Evolutionary conservation across 2,329 filamentous ascomycete genomes (phyloP), one percentile per base, ranked within the genome.

Genomic region (Botrytis paeoniae): DNA sequence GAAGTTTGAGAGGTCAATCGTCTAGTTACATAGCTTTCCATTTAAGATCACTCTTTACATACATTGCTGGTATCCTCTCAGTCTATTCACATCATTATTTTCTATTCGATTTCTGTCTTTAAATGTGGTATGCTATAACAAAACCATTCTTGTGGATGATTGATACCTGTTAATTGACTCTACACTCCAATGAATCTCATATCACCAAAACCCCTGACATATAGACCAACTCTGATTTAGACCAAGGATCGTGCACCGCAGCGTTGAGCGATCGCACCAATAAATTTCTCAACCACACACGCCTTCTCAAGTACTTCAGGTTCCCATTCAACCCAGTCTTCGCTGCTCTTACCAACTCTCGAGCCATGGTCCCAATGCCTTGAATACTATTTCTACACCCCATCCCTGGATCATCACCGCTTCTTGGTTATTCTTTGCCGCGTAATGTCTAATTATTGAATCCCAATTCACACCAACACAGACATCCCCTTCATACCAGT

Each of bases 1-100:
- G 60, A 74, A 76, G 60, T 80, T 72, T 72, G 35, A 77, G 45
- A 79, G 78, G 77, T 80, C 77, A 70, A 76, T 79, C 74, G 79
- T 77, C 41, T 80, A 74, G 78, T 73, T 75, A 65, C 61, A 72
- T 71, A 74, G 54, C 48, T 71, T 54, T 64, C 9, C 37, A n/a
- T 54, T 20, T 45, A 45, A 32, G 41, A 65, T 37, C 61, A 54
- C 35, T 66, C 61, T 35, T 66, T 57, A 65, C 20, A 10, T 29
- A 5, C 10, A 22, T 32, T 57, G 37, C 4, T 41, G 10, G 12
- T 22, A n/a, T 7, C 9, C 35, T 29, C 22, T 35, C 9, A 29
- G 10, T 57, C 16, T 57, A 6, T 57, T 12, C 9, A 25, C 3
- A 29, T 32, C 10, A 7, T 37, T 14, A 25, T 32, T 20, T 14